phyloP scores from a whole-genome alignment of 306 rosid species.

The Cucurbita pepo region DNA sequence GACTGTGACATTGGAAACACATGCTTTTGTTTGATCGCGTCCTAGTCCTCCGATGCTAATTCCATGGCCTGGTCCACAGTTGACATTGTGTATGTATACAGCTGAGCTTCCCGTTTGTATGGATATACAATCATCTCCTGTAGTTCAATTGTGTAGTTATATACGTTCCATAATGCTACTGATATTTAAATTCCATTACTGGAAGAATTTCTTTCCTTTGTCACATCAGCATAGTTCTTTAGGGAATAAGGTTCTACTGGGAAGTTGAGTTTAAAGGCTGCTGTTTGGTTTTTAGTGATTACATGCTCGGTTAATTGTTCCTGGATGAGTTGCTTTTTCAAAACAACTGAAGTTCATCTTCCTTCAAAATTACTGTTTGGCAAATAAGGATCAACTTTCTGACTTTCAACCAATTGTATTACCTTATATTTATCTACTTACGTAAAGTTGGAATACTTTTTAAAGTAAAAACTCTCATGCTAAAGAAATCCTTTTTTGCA shows the following conservation, averaged over 20 bases:
- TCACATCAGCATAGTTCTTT: background rate
- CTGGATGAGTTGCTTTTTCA: background rate
- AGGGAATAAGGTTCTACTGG: background rate
- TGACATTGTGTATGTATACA: constrained; percentile 65
- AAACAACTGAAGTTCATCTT: background rate
- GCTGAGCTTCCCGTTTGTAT: constrained; percentile 93
- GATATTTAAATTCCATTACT: constrained; percentile 11
- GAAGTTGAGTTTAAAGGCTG: background rate
- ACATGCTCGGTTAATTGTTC: background rate
- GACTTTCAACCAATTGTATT: background rate
- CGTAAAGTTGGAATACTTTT: too few species aligned
- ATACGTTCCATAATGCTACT: background rate
- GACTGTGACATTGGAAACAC: constrained; percentile 65
- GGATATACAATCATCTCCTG: constrained; percentile 92
- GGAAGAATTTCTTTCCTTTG: constrained; percentile 2
- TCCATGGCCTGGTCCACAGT: constrained; percentile 98
- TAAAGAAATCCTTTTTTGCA: background rate
- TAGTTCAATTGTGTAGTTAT: constrained; percentile 1
- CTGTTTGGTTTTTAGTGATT: background rate
- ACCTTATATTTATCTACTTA: too few species aligned
- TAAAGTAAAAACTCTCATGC: background rate
- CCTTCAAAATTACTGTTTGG: background rate
- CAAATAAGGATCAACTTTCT: background rate
- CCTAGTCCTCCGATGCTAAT: constrained; percentile 84
- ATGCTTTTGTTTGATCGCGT: constrained; percentile 46